These are phyloP conservation scores for Cylindricascospora bacillispora DNA, from an alignment of 1,139 yeast genomes.

Conservation along the genomic window DNA sequence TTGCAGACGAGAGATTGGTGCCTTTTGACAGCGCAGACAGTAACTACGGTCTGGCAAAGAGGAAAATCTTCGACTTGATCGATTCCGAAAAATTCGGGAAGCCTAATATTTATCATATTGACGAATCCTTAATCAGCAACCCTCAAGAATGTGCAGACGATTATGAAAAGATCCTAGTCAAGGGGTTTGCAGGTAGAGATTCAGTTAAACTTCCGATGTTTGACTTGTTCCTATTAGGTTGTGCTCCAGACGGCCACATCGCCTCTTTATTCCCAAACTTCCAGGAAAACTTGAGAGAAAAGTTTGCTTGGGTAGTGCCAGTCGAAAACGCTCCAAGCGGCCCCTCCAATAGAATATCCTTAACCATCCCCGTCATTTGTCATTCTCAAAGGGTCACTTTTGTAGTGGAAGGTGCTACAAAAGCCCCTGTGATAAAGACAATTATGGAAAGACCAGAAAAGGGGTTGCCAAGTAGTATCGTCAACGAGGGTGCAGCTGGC, in stretches of 20 bases:
- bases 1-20: constrained; percentile 93
- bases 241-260: constrained; percentile 98
- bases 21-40: constrained; percentile 76
- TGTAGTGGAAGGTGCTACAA: constrained; percentile 91
- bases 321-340: constrained; percentile 88
- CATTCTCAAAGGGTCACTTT: constrained; percentile 88
- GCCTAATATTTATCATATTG: constrained; percentile 75
- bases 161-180: constrained; percentile 74
- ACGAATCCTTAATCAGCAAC: constrained; percentile 62
- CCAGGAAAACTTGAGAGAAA: constrained; percentile 77
- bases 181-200: constrained; percentile 92
- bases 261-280: constrained; percentile 86
- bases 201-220: constrained; percentile 91
- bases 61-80: constrained; percentile 64
- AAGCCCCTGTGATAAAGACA: constrained; percentile 83
- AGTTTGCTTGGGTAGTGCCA: constrained; percentile 93
- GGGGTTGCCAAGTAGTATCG: constrained; percentile 88
- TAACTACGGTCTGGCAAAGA: constrained; percentile 79
- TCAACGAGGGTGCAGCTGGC: constrained; percentile 93
- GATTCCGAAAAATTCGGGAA: constrained; percentile 32
- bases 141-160: constrained; percentile 92
- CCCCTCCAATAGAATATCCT: constrained; percentile 76
- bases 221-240: constrained; percentile 79
- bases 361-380: constrained; percentile 89
- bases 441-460: constrained; percentile 97